Evolutionary conservation across 176 grass and related monocot genomes (phyloP).

Genomic region (Poa pratensis): DNA sequence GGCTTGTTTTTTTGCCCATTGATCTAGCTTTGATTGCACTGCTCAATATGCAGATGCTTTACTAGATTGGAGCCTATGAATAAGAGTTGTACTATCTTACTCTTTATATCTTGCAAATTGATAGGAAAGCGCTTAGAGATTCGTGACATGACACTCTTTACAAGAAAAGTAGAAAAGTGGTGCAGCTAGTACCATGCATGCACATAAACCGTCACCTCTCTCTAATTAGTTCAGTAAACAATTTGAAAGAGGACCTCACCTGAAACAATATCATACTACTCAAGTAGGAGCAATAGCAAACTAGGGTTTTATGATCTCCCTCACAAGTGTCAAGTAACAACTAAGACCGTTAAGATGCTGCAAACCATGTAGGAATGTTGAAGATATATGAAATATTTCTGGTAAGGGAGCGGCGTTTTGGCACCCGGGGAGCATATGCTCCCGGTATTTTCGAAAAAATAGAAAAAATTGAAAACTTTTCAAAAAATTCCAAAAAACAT

Average conservation of each 20-base stretch:
- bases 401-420: no score
- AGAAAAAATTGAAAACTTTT: no score
- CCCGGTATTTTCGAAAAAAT: no score
- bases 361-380: constrained; percentile 16
- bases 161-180: constrained; percentile 50
- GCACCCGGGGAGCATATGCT: no score
- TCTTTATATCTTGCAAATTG: constrained; percentile 37
- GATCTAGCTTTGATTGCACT: background rate
- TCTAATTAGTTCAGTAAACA: constrained; percentile 43
- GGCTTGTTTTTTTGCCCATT: background rate
- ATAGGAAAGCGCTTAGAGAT: constrained; percentile 55
- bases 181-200: constrained; percentile 32
- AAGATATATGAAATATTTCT: no score
- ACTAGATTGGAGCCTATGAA: constrained; percentile 30
- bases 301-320: constrained; percentile 33
- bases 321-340: constrained; percentile 21
- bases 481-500: no score
- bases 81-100: constrained; percentile 23
- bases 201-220: constrained; percentile 42
- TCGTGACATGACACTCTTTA: constrained; percentile 51
- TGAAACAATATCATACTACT: constrained; percentile 45
- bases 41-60: constrained; percentile 29
- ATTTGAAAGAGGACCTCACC: constrained; percentile 43
- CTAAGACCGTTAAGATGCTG: constrained; percentile 36
- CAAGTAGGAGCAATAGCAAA: background rate